A percentile compares a stretch with the other conserved stretches of the same genome.
phyloP scores from a whole-genome alignment of 2,329 filamentous ascomycete genomes.

The Sclerotinia glacialis region DNA sequence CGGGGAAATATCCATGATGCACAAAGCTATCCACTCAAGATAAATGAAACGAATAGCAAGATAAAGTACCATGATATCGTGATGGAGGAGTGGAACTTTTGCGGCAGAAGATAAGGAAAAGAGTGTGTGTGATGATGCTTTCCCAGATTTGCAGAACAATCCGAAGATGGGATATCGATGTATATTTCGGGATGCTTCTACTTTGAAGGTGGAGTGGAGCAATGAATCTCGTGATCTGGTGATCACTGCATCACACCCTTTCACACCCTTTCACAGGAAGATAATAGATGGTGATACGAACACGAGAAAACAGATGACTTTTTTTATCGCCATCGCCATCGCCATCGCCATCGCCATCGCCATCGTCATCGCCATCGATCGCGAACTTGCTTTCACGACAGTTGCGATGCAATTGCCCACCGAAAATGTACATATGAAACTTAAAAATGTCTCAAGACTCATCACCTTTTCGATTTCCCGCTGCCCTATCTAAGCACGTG shows the following conservation, averaged over 20 bases:
- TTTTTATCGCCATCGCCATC: background rate
- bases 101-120: background rate
- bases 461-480: background rate
- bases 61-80: background rate
- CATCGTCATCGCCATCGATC: constrained; percentile 6
- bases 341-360: background rate
- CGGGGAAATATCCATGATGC: constrained; percentile 14
- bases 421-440: constrained; percentile 4
- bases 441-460: constrained; percentile 9
- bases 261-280: background rate
- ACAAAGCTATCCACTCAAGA: background rate
- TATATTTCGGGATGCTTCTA: background rate
- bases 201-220: constrained; percentile 11
- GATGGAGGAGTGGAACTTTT: background rate
- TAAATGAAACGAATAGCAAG: background rate
- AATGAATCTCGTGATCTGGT: constrained; percentile 16
- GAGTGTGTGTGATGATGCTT: background rate
- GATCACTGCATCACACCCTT: constrained; percentile 14
- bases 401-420: background rate
- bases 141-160: constrained; percentile 4
- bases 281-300: background rate
- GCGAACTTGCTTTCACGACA: constrained; percentile 14
- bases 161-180: constrained; percentile 6
- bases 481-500: background rate
- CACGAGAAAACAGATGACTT: constrained; percentile 5